Evolutionary conservation across 331 rosid genomes (phyloP), one percentile per base, ranked within the genome.

Genomic region (Malus hybrid): DNA sequence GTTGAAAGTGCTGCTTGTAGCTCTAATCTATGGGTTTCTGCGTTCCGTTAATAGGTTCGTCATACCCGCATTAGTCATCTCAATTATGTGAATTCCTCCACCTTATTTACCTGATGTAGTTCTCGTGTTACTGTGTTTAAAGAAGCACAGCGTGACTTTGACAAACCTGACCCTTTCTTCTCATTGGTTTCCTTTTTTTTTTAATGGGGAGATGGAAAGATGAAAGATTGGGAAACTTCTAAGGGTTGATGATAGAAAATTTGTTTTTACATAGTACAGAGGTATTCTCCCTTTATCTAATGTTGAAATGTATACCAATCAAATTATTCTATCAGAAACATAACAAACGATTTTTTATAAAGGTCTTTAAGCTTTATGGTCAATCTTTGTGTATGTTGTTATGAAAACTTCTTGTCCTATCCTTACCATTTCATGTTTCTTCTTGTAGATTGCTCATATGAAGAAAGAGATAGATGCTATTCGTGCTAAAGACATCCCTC

Each of bases 381-480:
- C 10, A 42, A 16, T 68, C 32, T 78, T 80, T 44, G 74, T 69
- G 68, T 44, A 65, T 22, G 62, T 75, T 75, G 42, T 11, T 42
- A 50, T 52, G 31, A 19, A 19, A 70, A 32, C 29, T 22, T 63
- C 34, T 62, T 64, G 24, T 46, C 8, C 16, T 65, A 5, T 18
- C 24, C 72, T 64, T 68, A 63, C 76, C 67, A 70, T 74, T 69
- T 6, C 66, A 4, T 65, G 48, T 65, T 72, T 69, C 33, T 32
- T 28, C 63, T 60, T 88, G 74, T 86, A 94, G 99, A 88, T 92
- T 71, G 84, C 83, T 77, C 96, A 94, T 69, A 92, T 94, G 99
- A 94, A 87, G 86, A 94, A 94, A 84, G 99, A 94, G 87, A 94
- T 94, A 84, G 96, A 87, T 74, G 88, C 97, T 46, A 94, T 94